These are phyloP conservation scores for Phaeosphaeria sp. DNA, from an alignment of 2,329 filamentous ascomycete species.

Conservation along the genomic window DNA sequence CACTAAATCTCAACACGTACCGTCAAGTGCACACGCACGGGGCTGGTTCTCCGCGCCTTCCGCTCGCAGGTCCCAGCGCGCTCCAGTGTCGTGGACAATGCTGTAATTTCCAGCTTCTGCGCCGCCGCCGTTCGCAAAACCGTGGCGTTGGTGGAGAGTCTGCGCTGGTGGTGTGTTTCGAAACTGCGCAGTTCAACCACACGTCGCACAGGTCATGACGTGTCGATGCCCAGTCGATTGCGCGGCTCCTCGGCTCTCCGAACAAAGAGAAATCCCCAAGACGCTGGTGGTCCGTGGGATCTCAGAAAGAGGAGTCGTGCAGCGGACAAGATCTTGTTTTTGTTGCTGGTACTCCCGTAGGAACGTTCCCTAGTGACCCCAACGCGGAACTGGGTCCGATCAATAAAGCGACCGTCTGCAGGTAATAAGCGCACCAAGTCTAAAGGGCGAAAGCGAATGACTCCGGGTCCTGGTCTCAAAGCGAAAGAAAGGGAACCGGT, in stretches of 20 bases:
- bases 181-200: not conserved
- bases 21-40: not conserved
- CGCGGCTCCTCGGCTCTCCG: constrained; percentile 2
- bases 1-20: not conserved
- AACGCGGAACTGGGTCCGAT: constrained; percentile 20
- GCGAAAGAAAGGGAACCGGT: constrained; percentile 11
- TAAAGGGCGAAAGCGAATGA: constrained; percentile 5
- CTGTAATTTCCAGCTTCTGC: not conserved
- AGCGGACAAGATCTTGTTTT: constrained; percentile 11
- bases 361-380: constrained; percentile 11
- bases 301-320: not conserved
- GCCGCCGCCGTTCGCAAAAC: not conserved
- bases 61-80: not conserved
- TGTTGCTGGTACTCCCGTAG: constrained; percentile 17
- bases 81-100: not conserved
- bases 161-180: not conserved
- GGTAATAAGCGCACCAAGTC: not conserved
- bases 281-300: constrained; percentile 8
- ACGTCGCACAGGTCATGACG: constrained; percentile 1
- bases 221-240: constrained; percentile 1
- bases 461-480: constrained; percentile 1
- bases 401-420: constrained; percentile 13
- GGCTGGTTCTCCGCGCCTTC: constrained; percentile 7
- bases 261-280: constrained; percentile 1
- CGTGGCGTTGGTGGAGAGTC: not conserved